Base-by-base conservation (phyloP, 805 yeast species). In the Peterozyma toletana region DNA sequence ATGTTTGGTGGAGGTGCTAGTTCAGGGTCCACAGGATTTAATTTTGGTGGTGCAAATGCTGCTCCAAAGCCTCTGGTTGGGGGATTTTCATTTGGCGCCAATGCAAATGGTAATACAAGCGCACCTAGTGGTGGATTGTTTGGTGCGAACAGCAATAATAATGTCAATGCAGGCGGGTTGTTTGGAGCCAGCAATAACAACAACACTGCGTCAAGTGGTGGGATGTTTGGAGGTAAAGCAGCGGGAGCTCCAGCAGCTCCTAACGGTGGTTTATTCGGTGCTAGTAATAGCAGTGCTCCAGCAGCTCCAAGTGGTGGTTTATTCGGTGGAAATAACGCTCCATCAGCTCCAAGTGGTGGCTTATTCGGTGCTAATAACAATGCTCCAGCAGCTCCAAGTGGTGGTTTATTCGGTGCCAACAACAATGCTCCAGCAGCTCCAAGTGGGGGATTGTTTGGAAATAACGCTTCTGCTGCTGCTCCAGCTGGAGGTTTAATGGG, bases 341-440 rank as follows among this genome's bases (percentile, higher is more conserved):
- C 49, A 5, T 30, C 52, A 30, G 29, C 59, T 1, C 9, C 35
- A 27, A 37, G 7, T 21, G 27, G 27, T 21, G 27, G 27, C 7
- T 21, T 21, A 21, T 21, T 21, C 7, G 27, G 27, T 34, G 42
- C 29, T 33, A 49, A 46, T 35, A 45, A 50, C 38, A 30, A 47
- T 5, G 17, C 49, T 14, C 16, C 49, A 5, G 33, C 52, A 30
- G 29, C 59, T 1, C 15, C 35, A 37, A 37, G 7, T 21, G 27
- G 27, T 21, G 27, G 70, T 2, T 48, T 67, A 10, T 67, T 68
- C 50, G 70, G 71, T 3, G 37, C 47, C 38, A 50, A 48, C 43
- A 49, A 39, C 38, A 42, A 47, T 9, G 43, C 37, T 37, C 51
- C 52, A 31, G 52, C 52, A 29, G 43, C 53, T 45, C 36, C 43